Evolutionary conservation across 441 rosid genomes (phyloP), one percentile per base, ranked within the genome.

Genomic region (Pelargonium fulgidum): DNA sequence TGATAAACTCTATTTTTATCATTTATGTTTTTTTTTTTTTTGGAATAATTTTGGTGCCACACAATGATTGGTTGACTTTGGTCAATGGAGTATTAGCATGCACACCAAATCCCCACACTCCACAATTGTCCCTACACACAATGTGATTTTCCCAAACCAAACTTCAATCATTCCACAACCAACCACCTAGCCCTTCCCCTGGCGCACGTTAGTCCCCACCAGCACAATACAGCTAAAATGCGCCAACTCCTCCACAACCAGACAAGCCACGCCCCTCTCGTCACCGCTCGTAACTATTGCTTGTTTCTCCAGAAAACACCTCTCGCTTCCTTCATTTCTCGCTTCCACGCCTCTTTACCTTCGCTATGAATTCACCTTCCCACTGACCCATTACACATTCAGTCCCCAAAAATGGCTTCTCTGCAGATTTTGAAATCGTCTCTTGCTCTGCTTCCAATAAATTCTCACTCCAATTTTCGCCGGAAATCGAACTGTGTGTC

Each of bases 391-490:
- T 14, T 17, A 4, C 50, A 12, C 59, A 54, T 54, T 54, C 50
- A 12, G 20, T 5, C 59, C 59, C 17, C 17, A 11, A 19, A 29
- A 50, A 86, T 86, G 89, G 85, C 82, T 75, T 80, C 84, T 61
- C 65, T 81, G 10, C 78, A 79, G 75, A 39, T 82, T 47, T 26
- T 82, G 74, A 86, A 78, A 75, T 73, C 84, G 4, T 73, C 81
- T 66, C 61, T 71, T n/a, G 77, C 83, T 68, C 82, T 87, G 16
- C 62, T 82, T 50, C 79, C 91, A 42, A 10, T 78, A 3, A 36
- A 36, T 78, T 77, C 83, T 13, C 89, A 73, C 62, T 83, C 81
- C 1, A 79, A 80, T 45, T 76, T 80, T 65, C 81, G 79, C 6
- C 75, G 83, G 52, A 85, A 82, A 77, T 68, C 70, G 45, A 59